Base-by-base conservation (phyloP, 129 eudicot genomes). In the Artemisia tridentata region DNA sequence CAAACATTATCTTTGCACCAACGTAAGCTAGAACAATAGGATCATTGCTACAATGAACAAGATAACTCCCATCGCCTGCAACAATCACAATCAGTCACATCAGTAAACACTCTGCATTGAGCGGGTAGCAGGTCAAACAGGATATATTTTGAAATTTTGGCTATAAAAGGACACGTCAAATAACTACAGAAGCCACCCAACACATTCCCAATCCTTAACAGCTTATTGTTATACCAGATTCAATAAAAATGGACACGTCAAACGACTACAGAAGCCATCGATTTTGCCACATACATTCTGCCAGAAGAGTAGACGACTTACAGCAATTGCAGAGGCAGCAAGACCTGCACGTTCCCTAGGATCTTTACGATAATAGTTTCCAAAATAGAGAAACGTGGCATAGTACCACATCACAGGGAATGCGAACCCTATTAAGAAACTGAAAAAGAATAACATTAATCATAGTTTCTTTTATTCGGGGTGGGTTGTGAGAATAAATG, bases 311-410 rank as follows among this genome's bases (percentile, higher is more conserved):
- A 21, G 3, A 7, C 3, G 29, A 69, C 92, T 87, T 71, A 89
- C 96, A 72, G 96, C 90, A 66, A 92, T 87, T 52, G 96, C 96
- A 69, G 98, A 87, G 76, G 98, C 98, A 80, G 98, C 98, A 76
- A 92, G 98, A 53, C 98, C 98, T 21, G 92, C 98, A 82, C 98
- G 88, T 75, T 92, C 98, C 75, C 98, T 84, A 69, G 98, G 98
- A 76, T 92, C 98, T 86, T 81, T 89, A n/a, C 92, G 88, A 56
- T 92, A 92, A 77, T 92, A 92, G 59, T 89, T 92, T 61, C 98
- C 88, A 21, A 92, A 83, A 76, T 92, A 92, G 17, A 92, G 84
- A 60, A 89, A 71, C 29, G 96, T 89, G 5, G 95, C 96, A 73
- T 83, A 92, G 79, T 89, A 92, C 98, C 98, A 92, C 88, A 82